A percentile compares a stretch with the other conserved stretches of the same genome.
Evolutionary conservation across 2,329 filamentous ascomycete genomes (phyloP).

Genomic region (Neonectria coccinea): DNA sequence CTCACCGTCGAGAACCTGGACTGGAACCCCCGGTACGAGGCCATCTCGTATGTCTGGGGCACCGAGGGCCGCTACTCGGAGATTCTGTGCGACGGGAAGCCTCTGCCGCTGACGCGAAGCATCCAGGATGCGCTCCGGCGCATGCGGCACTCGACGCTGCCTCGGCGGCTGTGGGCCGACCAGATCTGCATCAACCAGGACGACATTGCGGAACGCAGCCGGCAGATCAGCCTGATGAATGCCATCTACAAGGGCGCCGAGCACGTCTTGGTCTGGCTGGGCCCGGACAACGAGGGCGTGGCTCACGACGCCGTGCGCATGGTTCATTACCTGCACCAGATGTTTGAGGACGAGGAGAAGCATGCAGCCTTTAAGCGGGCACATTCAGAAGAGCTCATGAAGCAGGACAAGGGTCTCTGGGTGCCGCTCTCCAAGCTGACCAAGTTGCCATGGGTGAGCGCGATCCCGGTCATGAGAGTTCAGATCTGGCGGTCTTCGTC

Average conservation of each 20-base stretch:
- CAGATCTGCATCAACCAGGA: slow-evolving; percentile 57
- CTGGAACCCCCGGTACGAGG: slow-evolving; percentile 44
- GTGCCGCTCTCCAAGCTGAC: slow-evolving; percentile 49
- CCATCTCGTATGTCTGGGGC: slow-evolving; percentile 55
- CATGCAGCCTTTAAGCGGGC: slow-evolving; percentile 45
- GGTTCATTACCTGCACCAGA: slow-evolving; percentile 44
- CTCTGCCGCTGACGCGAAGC: slow-evolving; percentile 47
- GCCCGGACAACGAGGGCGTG: slow-evolving; percentile 44
- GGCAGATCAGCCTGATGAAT: slow-evolving; percentile 55
- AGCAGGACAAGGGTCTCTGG: slow-evolving; percentile 47
- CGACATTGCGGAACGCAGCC: slow-evolving; percentile 50
- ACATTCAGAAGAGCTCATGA: slow-evolving; percentile 47
- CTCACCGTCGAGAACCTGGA: slow-evolving; percentile 44
- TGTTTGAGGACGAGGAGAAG: slow-evolving; percentile 48
- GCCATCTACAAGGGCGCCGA: slow-evolving; percentile 50
- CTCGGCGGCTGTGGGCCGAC: slow-evolving; percentile 53
- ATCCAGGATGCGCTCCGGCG: slow-evolving; percentile 48
- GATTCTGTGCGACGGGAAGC: slow-evolving; percentile 41
- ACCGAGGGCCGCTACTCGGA: slow-evolving; percentile 36
- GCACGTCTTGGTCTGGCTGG: slow-evolving; percentile 53
- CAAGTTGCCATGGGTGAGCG: slow-evolving; percentile 51
- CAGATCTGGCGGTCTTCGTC: background rate
- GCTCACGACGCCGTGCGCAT: slow-evolving; percentile 46
- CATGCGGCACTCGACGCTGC: slow-evolving; percentile 41
- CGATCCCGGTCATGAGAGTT: background rate